phyloP scores from a whole-genome alignment of 2,329 filamentous ascomycete species.

The Stemphylium lycopersici region DNA sequence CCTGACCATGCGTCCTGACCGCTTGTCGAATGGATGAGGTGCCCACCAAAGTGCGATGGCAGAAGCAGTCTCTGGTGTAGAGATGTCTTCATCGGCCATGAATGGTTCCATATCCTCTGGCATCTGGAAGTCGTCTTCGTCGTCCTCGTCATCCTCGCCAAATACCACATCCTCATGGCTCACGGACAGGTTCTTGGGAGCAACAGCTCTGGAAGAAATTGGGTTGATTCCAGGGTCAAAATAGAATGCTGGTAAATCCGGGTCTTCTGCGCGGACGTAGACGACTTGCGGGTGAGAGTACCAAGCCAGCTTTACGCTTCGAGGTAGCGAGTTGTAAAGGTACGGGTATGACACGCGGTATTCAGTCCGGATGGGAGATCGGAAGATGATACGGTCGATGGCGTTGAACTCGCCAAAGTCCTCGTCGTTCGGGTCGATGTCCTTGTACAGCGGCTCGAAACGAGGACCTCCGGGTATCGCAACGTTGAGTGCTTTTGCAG shows the following conservation, averaged over 20 bases:
- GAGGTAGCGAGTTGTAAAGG: conserved; percentile 93
- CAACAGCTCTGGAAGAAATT: conserved; percentile 92
- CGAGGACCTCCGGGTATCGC: conserved; percentile 96
- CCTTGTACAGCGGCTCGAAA: conserved; percentile 97
- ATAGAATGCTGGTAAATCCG: conserved; percentile 91
- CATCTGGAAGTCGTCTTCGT: conserved; percentile 81
- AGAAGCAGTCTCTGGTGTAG: conserved; percentile 85
- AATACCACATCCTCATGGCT: conserved; percentile 96
- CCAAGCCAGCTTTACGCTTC: conserved; percentile 92
- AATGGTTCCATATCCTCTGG: conserved; percentile 84
- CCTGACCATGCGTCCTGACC: conserved; percentile 93
- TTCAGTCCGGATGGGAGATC: conserved; percentile 91
- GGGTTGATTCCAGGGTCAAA: conserved; percentile 98
- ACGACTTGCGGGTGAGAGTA: conserved; percentile 93
- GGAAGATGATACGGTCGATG: conserved; percentile 98
- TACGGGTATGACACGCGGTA: conserved; percentile 94
- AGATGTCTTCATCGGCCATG: conserved; percentile 84
- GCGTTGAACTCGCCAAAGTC: conserved; percentile 99
- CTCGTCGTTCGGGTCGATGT: conserved; percentile 97
- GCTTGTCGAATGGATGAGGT: conserved; percentile 91
- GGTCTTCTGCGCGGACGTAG: conserved; percentile 86
- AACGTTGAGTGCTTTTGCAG: conserved; percentile 95
- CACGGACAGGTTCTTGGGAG: conserved; percentile 89
- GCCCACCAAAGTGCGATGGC: conserved; percentile 98
- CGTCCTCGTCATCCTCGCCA: conserved; percentile 83